Evolutionary conservation across 2,329 filamentous ascomycete genomes (phyloP), one percentile per base, ranked within the genome.

Genomic region (Tolypocladium paradoxum): DNA sequence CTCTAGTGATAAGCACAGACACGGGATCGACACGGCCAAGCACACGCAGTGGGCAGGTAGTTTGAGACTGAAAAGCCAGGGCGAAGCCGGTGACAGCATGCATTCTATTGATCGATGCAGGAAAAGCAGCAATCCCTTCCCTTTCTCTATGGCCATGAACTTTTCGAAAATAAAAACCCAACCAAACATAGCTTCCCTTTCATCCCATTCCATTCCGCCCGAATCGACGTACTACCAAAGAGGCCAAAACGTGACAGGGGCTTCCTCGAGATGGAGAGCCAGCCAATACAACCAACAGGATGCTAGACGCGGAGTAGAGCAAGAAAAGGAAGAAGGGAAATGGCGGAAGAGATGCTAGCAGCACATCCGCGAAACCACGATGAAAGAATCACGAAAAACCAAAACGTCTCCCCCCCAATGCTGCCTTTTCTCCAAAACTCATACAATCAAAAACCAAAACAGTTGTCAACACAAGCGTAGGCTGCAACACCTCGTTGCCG

Each of bases 121-220:
- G 50, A 16, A 43, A 46, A 49, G 40, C 47, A 37, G 49, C 16
- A 49, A 33, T 29, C 20, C 34, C 29, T n/a, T 18, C 20, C 33
- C 47, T 33, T 53, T 55, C 46, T 55, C 50, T 56, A 56, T 55
- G 50, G 27, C 47, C 36, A 49, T 53, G 38, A 55, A 59, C 56
- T 56, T 58, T 59, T 58, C 6, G 34, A 38, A 40, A 50, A 31
- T 40, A 50, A 16, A 31, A n/a, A 1, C 12, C 18, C 43, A 47
- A 7, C 16, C 16, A 2, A 4, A 47, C 18, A 37, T 37, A 27
- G 43, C 27, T 31, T 46, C 43, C 24, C 24, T 2, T 31, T 24
- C 16, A 24, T 46, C 18, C 43, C 24, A n/a, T 18, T 16, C 43
- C 14, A 31, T 31, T n/a, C 27, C 27, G 9, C 24, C 56, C 49